phyloP scores from a whole-genome alignment of 441 rosid species.

The Dalechampia spathulata region DNA sequence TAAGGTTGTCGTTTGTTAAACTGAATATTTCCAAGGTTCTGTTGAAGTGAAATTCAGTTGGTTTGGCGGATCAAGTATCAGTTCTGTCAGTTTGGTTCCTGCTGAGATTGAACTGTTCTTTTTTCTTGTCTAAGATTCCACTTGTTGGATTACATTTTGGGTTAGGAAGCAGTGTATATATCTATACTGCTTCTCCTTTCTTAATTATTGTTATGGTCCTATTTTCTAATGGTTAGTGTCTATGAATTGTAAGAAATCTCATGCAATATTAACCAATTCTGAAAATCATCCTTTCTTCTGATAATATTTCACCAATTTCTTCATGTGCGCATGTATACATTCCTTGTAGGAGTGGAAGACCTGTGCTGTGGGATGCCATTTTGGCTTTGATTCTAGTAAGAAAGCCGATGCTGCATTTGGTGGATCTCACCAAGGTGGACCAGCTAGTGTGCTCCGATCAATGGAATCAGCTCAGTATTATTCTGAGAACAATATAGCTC shows the following conservation, averaged over 20 bases:
- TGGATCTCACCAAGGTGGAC: slow-evolving; percentile 28
- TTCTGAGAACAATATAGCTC: slow-evolving; percentile 48
- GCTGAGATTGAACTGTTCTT: background rate
- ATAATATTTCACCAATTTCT: background rate
- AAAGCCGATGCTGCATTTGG: slow-evolving; percentile 69
- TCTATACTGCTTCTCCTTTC: too few species aligned
- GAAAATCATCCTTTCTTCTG: too few species aligned
- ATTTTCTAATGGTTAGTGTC: background rate
- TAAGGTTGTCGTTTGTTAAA: background rate
- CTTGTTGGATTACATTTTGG: too few species aligned
- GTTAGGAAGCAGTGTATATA: too few species aligned
- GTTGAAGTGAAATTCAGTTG: background rate
- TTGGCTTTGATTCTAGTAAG: slow-evolving; percentile 30
- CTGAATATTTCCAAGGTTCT: too few species aligned
- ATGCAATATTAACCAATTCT: too few species aligned
- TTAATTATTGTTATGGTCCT: too few species aligned
- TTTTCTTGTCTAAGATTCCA: background rate
- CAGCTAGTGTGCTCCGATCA: slow-evolving; percentile 51
- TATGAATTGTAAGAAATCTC: background rate
- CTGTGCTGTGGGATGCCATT: slow-evolving; percentile 61
- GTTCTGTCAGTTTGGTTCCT: background rate
- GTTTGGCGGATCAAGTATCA: background rate
- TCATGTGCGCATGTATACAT: background rate
- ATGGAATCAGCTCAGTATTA: slow-evolving; percentile 88
- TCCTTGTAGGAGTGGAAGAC: slow-evolving; percentile 46